A percentile compares a stretch with the other conserved stretches of the same genome.
Evolutionary conservation across 352 stramenopile species (phyloP).

Genomic region (Phytophthora cactorum): DNA sequence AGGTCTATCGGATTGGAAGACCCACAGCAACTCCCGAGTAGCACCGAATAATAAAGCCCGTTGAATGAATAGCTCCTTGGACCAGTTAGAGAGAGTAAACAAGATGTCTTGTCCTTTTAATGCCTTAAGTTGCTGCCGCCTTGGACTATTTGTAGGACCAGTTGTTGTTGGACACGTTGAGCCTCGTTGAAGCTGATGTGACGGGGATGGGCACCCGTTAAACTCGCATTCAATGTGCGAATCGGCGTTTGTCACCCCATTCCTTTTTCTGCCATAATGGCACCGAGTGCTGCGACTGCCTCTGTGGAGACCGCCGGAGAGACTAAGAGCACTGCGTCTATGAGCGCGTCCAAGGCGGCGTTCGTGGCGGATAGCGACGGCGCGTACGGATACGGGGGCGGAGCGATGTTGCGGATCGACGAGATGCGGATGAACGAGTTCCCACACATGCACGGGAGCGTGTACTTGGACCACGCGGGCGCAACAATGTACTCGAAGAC

Average conservation of each 20-base stretch:
- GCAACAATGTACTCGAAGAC: slow-evolving; percentile 77
- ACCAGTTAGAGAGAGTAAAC: too few relatives aligned
- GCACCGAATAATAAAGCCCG: neutral
- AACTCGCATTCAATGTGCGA: slow-evolving; percentile 25
- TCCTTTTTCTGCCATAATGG: slow-evolving; percentile 16
- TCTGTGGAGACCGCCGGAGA: slow-evolving; percentile 5
- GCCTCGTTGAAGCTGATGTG: slow-evolving; percentile 17
- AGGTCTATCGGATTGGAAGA: slow-evolving; percentile 44
- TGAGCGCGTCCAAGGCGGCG: slow-evolving; percentile 26
- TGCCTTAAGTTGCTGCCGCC: too few relatives aligned
- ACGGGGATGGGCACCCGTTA: slow-evolving; percentile 15
- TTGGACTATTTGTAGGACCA: neutral
- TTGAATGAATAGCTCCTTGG: neutral
- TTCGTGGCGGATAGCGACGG: slow-evolving; percentile 36
- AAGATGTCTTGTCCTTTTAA: too few relatives aligned
- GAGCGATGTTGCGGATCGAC: slow-evolving; percentile 37
- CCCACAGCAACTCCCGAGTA: slow-evolving; percentile 4
- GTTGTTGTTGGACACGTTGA: slow-evolving; percentile 18
- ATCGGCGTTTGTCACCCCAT: slow-evolving; percentile 9
- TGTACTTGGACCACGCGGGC: slow-evolving; percentile 89
- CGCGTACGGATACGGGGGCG: slow-evolving; percentile 42
- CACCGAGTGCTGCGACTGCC: neutral
- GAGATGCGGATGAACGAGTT: slow-evolving; percentile 55
- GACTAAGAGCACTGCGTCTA: neutral
- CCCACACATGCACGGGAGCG: slow-evolving; percentile 46